These are phyloP conservation scores for Clitopilus passeckerianus DNA, from an alignment of 768 basidiomycete genomes.

Conservation along the genomic window DNA sequence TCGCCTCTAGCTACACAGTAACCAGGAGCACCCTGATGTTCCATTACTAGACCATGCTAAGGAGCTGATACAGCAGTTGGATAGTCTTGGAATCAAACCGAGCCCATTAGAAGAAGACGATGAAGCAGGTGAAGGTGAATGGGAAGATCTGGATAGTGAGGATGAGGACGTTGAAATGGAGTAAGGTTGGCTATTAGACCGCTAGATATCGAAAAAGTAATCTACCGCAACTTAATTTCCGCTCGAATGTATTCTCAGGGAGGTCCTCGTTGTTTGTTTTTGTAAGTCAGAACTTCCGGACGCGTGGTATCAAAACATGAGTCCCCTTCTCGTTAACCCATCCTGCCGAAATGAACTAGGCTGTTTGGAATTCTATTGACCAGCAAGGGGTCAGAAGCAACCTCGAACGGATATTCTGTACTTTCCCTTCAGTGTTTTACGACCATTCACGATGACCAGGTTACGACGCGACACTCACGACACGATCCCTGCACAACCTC, in stretches of 20 bases:
- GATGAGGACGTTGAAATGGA: constrained; percentile 64
- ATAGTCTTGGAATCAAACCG: constrained; percentile 59
- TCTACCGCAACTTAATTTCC: not conserved
- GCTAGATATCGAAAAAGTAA: constrained; percentile 17
- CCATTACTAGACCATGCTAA: constrained; percentile 71
- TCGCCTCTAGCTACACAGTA: constrained; percentile 53
- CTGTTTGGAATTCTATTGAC: not conserved
- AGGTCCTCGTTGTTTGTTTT: not conserved
- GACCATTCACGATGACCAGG: constrained; percentile 33
- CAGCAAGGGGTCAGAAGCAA: not conserved
- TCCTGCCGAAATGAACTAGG: constrained; percentile 12
- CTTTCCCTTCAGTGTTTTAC: constrained; percentile 1
- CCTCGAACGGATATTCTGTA: not conserved
- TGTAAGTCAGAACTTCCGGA: not conserved
- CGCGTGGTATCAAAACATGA: not conserved
- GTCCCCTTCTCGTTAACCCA: constrained; percentile 1
- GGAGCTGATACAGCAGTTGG: constrained; percentile 68
- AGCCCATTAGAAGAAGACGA: constrained; percentile 56
- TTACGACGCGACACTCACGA: constrained; percentile 39
- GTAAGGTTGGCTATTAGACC: constrained; percentile 35
- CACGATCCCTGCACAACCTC: constrained; percentile 15
- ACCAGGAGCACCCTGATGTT: constrained; percentile 69
- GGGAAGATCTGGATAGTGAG: constrained; percentile 59
- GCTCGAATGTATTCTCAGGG: constrained; percentile 17
- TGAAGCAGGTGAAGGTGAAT: constrained; percentile 45